phyloP scores from a whole-genome alignment of 768 basidiomycete species.

The Harrya chromipes region DNA sequence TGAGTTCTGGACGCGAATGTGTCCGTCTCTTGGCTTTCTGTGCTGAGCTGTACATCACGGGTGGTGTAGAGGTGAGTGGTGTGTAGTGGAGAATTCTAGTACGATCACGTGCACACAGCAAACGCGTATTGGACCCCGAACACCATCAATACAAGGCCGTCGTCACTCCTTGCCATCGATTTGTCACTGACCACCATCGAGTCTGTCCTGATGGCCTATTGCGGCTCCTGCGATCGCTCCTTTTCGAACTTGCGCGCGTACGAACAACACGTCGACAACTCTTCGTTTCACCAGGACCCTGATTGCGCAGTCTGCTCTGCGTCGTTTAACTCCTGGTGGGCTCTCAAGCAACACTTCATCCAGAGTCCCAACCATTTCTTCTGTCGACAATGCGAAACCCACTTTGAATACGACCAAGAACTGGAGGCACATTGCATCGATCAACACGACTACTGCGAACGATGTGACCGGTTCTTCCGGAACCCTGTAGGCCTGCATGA shows the following conservation, averaged over 20 bases:
- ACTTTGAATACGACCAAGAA: slow-evolving; percentile 34
- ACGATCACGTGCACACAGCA: slow-evolving; percentile 24
- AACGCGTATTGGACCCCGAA: slow-evolving; percentile 32
- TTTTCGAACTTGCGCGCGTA: slow-evolving; percentile 32
- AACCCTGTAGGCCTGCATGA: slow-evolving; percentile 39
- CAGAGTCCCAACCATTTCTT: slow-evolving; percentile 48
- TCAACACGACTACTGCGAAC: slow-evolving; percentile 41
- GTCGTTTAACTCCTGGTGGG: slow-evolving; percentile 42
- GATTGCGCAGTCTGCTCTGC: slow-evolving; percentile 43
- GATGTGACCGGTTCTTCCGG: slow-evolving; percentile 43
- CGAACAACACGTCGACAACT: slow-evolving; percentile 36
- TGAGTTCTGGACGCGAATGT: slow-evolving; percentile 76
- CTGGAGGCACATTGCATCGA: slow-evolving; percentile 42
- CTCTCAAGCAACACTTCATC: slow-evolving; percentile 49
- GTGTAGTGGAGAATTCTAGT: too few relatives aligned
- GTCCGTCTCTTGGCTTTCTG: slow-evolving; percentile 73
- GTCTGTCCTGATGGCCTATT: slow-evolving; percentile 25
- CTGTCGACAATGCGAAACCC: slow-evolving; percentile 48
- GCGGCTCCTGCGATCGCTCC: slow-evolving; percentile 38
- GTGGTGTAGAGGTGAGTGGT: not conserved
- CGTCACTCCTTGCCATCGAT: too few relatives aligned
- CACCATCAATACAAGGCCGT: not conserved
- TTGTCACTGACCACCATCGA: too few relatives aligned
- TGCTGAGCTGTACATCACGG: slow-evolving; percentile 55
- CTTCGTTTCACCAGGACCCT: slow-evolving; percentile 34